Percentiles rank a stretch among this genome's conserved stretches.
Conservation (phyloP, 2,329 filamentous ascomycete genomes). For the Zymoseptoria passerinii region DNA sequence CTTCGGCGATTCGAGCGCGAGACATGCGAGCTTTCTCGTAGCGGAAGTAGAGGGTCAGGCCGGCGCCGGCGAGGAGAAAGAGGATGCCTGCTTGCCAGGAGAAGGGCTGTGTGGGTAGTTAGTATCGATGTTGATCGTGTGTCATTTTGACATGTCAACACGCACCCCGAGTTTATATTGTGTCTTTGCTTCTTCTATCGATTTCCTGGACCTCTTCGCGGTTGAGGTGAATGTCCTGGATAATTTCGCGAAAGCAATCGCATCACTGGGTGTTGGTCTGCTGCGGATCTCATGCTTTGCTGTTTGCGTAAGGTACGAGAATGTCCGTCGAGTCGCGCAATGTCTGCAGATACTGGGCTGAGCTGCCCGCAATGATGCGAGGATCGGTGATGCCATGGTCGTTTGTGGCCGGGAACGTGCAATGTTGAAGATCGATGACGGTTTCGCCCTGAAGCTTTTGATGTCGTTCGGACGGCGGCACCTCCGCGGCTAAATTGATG, state of each 20-base stretch:
- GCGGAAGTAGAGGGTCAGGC: conserved; percentile 83
- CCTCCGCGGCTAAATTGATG: neutral
- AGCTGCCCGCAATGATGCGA: conserved; percentile 9
- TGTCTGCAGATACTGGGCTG: conserved; percentile 18
- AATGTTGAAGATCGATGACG: neutral
- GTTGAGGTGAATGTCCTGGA: conserved; percentile 21
- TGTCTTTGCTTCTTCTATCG: conserved; percentile 39
- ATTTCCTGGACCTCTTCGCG: conserved; percentile 28
- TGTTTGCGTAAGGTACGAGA: conserved; percentile 15
- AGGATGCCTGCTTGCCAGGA: conserved; percentile 83
- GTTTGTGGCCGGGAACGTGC: neutral
- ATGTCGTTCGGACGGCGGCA: neutral
- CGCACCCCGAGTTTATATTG: conserved; percentile 38
- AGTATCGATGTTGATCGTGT: conserved; percentile 8
- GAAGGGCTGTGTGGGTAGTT: conserved; percentile 57
- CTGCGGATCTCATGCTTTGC: conserved; percentile 22
- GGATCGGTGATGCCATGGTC: conserved; percentile 11
- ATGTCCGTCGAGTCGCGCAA: conserved; percentile 19
- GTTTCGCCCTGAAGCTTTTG: neutral
- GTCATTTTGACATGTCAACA: neutral
- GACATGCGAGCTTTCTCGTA: conserved; percentile 88
- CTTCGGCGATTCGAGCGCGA: conserved; percentile 78
- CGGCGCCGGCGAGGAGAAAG: conserved; percentile 70
- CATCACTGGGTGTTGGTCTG: conserved; percentile 4
- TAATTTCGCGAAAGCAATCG: neutral